A percentile compares a stretch with the other conserved stretches of the same genome.
Evolutionary conservation across 495 filamentous ascomycete species (phyloP).

Genomic region (Aspergillus olivimuriae): DNA sequence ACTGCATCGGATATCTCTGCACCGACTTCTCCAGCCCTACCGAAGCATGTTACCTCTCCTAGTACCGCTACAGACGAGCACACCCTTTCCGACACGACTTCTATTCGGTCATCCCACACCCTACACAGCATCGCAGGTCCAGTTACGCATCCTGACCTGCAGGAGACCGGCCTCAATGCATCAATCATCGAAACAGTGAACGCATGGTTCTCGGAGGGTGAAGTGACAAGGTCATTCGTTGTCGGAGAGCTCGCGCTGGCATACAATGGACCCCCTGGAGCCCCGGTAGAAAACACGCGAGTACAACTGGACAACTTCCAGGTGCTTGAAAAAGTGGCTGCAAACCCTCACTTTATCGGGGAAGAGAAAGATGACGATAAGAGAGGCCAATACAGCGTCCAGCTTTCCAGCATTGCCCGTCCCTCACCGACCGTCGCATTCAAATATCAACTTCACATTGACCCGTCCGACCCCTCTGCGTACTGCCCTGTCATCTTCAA

Average conservation of each 20-base stretch:
- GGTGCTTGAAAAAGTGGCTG: conserved; percentile 87
- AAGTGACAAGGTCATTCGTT: conserved; percentile 63
- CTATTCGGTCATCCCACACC: conserved; percentile 82
- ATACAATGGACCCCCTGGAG: conserved; percentile 58
- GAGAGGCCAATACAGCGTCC: conserved; percentile 75
- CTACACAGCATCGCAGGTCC: conserved; percentile 53
- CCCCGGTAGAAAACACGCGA: conserved; percentile 43
- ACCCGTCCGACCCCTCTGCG: conserved; percentile 51
- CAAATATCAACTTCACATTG: conserved; percentile 88
- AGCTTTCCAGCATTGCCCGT: conserved; percentile 61
- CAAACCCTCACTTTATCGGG: conserved; percentile 83
- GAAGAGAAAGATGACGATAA: conserved; percentile 51
- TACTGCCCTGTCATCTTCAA: conserved; percentile 74
- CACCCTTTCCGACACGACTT: conserved; percentile 78
- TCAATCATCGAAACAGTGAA: conserved; percentile 90
- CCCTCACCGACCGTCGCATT: conserved; percentile 70
- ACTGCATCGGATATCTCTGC: conserved; percentile 16
- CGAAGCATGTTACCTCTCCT: conserved; percentile 38
- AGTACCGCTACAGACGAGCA: conserved; percentile 48
- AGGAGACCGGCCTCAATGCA: conserved; percentile 74
- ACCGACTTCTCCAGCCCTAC: conserved; percentile 25
- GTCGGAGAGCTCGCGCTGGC: conserved; percentile 88
- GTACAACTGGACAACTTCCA: conserved; percentile 88
- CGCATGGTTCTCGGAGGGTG: conserved; percentile 71
- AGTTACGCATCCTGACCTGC: conserved; percentile 75